Evolutionary conservation across 495 filamentous ascomycete genomes (phyloP).

Genomic region (Copromyces sp.): DNA sequence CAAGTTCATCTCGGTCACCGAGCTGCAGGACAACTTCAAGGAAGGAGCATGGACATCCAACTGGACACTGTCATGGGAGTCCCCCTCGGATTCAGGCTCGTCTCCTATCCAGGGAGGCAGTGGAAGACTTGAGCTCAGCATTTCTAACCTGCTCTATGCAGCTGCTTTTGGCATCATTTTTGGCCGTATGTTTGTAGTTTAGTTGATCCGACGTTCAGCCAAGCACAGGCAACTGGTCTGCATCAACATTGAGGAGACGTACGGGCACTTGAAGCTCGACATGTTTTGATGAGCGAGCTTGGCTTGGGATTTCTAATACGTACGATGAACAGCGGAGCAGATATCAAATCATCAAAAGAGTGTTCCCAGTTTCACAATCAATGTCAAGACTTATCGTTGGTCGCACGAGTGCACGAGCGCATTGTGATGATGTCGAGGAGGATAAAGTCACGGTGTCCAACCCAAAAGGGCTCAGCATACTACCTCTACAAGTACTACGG

Average conservation of each 20-base stretch:
- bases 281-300: background rate
- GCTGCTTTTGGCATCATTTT: background rate
- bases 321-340: background rate
- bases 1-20: slow-evolving; percentile 4
- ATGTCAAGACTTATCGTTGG: background rate
- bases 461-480: no score
- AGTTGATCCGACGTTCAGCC: background rate
- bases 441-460: no score
- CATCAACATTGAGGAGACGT: background rate
- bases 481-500: no score
- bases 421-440: no score
- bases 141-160: background rate
- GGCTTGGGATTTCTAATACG: background rate
- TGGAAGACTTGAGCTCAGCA: background rate
- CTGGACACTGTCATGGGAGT: slow-evolving; percentile 18
- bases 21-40: slow-evolving; percentile 7
- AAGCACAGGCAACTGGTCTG: background rate
- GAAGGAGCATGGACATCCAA: slow-evolving; percentile 14
- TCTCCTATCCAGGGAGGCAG: background rate
- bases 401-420: no score
- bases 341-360: background rate
- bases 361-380: background rate
- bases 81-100: background rate
- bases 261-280: background rate
- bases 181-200: background rate